phyloP scores from a whole-genome alignment of 306 rosid species.

The Fragaria ananassa region DNA sequence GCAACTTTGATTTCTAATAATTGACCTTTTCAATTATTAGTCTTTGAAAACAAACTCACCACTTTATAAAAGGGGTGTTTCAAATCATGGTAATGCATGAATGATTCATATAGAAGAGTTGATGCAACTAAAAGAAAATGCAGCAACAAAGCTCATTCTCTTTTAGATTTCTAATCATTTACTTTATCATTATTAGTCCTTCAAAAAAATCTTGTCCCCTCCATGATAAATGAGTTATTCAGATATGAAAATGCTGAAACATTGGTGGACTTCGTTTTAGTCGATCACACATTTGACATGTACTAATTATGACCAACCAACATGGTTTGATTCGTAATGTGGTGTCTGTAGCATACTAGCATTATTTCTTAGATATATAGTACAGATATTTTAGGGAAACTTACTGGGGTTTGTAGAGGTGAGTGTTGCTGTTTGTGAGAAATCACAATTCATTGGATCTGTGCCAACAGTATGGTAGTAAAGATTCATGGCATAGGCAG shows the following conservation, averaged over 20 bases:
- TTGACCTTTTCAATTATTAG: background rate
- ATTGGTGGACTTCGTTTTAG: background rate
- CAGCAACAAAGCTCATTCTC: background rate
- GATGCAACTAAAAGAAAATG: background rate
- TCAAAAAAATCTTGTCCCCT: background rate
- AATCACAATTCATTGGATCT: conserved; percentile 78
- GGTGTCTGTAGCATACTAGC: background rate
- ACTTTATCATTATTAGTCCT: background rate
- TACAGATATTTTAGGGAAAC: background rate
- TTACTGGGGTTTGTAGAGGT: conserved; percentile 87
- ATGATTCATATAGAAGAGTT: background rate
- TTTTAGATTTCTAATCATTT: background rate
- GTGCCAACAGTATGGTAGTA: conserved; percentile 60
- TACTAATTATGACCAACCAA: background rate
- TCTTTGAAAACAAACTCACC: background rate
- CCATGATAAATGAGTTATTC: background rate
- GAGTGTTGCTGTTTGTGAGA: conserved; percentile 74
- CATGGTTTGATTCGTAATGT: background rate
- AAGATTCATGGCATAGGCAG: conserved; percentile 89
- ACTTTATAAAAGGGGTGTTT: background rate
- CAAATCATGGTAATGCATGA: background rate
- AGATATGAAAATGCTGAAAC: background rate
- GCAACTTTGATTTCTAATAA: conserved; percentile 9
- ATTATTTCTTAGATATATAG: background rate
- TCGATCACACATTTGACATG: background rate